Evolutionary conservation across 2,329 filamentous ascomycete species (phyloP), one percentile per base, ranked within the genome.

Genomic region (Epichloe brachyelytri): DNA sequence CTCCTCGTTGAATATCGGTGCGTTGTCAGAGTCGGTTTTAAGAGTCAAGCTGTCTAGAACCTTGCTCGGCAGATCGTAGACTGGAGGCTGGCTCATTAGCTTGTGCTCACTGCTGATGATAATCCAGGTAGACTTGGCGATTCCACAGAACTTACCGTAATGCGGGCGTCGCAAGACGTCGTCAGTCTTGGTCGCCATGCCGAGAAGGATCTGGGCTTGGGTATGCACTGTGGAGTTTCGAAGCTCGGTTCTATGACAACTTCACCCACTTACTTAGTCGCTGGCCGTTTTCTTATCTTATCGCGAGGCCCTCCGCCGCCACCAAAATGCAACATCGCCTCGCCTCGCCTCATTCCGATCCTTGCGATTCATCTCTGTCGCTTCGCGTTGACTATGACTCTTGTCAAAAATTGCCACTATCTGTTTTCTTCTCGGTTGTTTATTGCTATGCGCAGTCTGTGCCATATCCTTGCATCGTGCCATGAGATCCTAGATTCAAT

Each of bases 31-130:
- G 45, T 68, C 65, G 38, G 60, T 51, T 50, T 70, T 70, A 15
- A 72, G 73, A 10, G 77, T 74, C 57, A 95, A 73, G 3, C 80
- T 85, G 49, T 75, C 71, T 37, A 94, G 73, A 45, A 95, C 76
- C 63, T 89, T 80, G 53, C 77, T 72, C 0, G 88, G 88, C 22
- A 96, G 78, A 65, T 94, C 85, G 67, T 90, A 96, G 52, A 91
- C 86, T 89, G 63, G 6, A 44, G 26, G 26, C 17, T 19, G n/a
- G 20, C n/a, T 20, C 15, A 34, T 55, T 46, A 55, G 53, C 51
- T 48, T 26, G 20, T 12, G 34, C 37, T 12, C 5, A 33, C 15
- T 15, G 2, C 5, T 15, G n/a, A 8, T n/a, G 36, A 14, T 6
- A 1, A 7, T 7, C 5, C 19, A 37, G n/a, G 10, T 3, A 22